Evolutionary conservation across 116 monocot genomes (phyloP).

Genomic region (Iris pallida): DNA sequence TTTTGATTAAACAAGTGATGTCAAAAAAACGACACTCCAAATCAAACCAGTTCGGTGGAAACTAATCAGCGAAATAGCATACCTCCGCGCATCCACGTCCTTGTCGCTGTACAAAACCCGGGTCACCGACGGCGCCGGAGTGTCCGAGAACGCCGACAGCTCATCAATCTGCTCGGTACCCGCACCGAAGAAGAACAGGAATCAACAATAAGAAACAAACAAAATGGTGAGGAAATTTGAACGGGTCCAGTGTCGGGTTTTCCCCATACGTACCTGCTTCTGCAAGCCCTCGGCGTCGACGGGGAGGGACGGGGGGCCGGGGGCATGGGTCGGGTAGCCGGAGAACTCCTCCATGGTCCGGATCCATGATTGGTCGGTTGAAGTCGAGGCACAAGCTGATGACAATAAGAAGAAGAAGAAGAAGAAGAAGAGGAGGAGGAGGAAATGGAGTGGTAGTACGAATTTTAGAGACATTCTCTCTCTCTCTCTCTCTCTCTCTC

Average conservation of each 20-base stretch:
- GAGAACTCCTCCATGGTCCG: conserved; percentile 88
- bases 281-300: conserved; percentile 64
- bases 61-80: not conserved
- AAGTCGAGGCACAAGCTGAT: not conserved
- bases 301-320: conserved; percentile 18
- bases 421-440: too few relatives aligned
- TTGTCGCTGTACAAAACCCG: conserved; percentile 79
- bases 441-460: not conserved
- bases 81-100: conserved; percentile 86
- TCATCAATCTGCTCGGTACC: conserved; percentile 66
- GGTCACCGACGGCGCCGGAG: conserved; percentile 81
- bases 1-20: too few relatives aligned
- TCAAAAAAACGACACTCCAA: not conserved
- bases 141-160: conserved; percentile 67
- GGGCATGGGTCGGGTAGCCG: conserved; percentile 39
- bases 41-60: not conserved
- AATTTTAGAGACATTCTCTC: too few relatives aligned
- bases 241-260: not conserved
- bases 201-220: not conserved
- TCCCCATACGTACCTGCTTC: conserved; percentile 54
- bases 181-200: not conserved
- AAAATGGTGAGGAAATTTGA: too few relatives aligned
- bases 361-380: conserved; percentile 24
- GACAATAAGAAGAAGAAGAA: not conserved
- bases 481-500: too few relatives aligned